phyloP scores from a whole-genome alignment of 2,329 filamentous ascomycete species.

The Penicillium hordei region DNA sequence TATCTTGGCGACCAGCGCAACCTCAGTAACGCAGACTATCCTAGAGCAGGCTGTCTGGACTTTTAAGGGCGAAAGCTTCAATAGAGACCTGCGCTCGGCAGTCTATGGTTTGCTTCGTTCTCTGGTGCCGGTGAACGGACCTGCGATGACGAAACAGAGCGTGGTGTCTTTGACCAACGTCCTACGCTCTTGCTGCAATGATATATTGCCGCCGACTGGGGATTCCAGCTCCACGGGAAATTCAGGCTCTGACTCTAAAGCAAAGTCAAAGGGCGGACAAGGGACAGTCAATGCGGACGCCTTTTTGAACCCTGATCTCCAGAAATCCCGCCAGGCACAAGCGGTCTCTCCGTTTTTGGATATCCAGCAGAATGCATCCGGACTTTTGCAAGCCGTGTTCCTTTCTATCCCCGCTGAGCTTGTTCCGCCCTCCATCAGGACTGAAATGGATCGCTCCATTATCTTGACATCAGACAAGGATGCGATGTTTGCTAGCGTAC shows the following conservation, averaged over 20 bases:
- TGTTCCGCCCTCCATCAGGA: constrained; percentile 69
- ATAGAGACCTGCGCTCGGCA: constrained; percentile 56
- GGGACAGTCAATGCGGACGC: constrained; percentile 64
- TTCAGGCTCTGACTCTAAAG: constrained; percentile 43
- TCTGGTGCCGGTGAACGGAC: constrained; percentile 63
- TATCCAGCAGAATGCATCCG: constrained; percentile 58
- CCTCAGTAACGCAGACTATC: constrained; percentile 62
- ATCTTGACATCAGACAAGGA: constrained; percentile 68
- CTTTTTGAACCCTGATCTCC: constrained; percentile 57
- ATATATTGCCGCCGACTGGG: constrained; percentile 60
- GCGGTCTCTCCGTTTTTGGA: constrained; percentile 30
- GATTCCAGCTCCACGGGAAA: constrained; percentile 32
- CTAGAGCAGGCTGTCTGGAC: constrained; percentile 72
- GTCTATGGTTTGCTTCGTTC: constrained; percentile 61
- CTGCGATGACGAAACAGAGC: constrained; percentile 64
- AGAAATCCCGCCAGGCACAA: constrained; percentile 26
- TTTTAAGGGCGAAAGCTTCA: constrained; percentile 57
- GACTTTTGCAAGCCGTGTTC: constrained; percentile 64
- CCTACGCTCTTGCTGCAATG: constrained; percentile 69
- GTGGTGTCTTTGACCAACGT: constrained; percentile 63
- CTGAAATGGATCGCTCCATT: constrained; percentile 76
- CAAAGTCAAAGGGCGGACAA: constrained; percentile 39
- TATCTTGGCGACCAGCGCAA: constrained; percentile 58
- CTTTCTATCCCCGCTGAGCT: constrained; percentile 63
- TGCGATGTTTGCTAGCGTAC: constrained; percentile 76